phyloP scores from a whole-genome alignment of 2,329 filamentous ascomycete species.

The Aschersonia sp. region DNA sequence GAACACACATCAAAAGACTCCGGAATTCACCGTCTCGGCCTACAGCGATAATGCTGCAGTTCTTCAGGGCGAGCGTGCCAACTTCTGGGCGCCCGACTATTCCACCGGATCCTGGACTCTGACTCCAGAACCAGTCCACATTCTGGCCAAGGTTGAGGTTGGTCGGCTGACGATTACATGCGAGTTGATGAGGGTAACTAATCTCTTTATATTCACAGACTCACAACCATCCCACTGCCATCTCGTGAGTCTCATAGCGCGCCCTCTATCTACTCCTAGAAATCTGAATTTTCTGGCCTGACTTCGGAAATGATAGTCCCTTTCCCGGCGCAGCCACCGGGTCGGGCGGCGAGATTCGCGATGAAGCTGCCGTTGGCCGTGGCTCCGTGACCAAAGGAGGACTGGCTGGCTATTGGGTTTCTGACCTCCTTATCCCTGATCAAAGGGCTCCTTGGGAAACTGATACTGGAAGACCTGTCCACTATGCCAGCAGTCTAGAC shows the following conservation, averaged over 20 bases:
- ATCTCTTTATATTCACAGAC: conserved; percentile 28
- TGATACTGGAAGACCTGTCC: conserved; percentile 75
- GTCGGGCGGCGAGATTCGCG: conserved; percentile 87
- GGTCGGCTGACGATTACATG: neutral
- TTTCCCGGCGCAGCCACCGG: conserved; percentile 89
- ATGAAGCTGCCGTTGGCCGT: conserved; percentile 85
- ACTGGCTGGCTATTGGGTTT: conserved; percentile 85
- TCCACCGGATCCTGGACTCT: conserved; percentile 77
- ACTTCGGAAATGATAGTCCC: conserved; percentile 25
- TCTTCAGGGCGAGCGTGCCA: conserved; percentile 23
- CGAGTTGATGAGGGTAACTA: neutral
- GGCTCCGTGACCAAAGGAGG: conserved; percentile 90
- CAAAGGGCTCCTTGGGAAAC: conserved; percentile 78
- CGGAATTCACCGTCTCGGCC: conserved; percentile 76
- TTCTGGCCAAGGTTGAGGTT: conserved; percentile 76
- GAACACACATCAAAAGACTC: conserved; percentile 77
- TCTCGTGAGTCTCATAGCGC: conserved; percentile 36
- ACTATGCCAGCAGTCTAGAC: conserved; percentile 86
- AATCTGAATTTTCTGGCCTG: neutral
- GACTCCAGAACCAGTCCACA: conserved; percentile 73
- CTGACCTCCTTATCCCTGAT: conserved; percentile 79
- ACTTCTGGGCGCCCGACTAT: conserved; percentile 74
- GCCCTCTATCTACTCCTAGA: neutral
- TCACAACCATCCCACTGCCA: conserved; percentile 93
- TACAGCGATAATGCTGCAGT: conserved; percentile 99